These are phyloP conservation scores for Suhomyces anneliseae DNA, from an alignment of 1,139 yeast species.

Conservation along the genomic window DNA sequence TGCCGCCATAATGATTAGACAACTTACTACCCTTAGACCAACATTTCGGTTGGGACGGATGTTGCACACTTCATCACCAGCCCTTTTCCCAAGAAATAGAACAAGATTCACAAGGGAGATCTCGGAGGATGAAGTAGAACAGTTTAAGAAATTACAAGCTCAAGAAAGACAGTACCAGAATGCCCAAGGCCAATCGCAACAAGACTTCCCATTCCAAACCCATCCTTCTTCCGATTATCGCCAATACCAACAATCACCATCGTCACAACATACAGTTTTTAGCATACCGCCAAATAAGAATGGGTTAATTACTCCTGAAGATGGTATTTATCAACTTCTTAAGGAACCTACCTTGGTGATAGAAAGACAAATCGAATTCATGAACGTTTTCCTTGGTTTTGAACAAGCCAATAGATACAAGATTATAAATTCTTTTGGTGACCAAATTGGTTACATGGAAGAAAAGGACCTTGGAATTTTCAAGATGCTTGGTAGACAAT, in stretches of 20 bases:
- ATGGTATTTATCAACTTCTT: slow-evolving; percentile 57
- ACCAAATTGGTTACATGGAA: slow-evolving; percentile 74
- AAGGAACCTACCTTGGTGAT: slow-evolving; percentile 81
- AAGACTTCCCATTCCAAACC: slow-evolving; percentile 33
- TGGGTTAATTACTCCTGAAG: slow-evolving; percentile 52
- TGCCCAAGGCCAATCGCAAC: slow-evolving; percentile 16
- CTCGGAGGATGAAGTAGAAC: slow-evolving; percentile 37
- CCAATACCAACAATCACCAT: slow-evolving; percentile 22
- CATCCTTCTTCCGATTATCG: slow-evolving; percentile 26
- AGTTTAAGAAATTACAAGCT: slow-evolving; percentile 19
- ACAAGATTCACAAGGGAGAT: slow-evolving; percentile 37
- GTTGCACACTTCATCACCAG: slow-evolving; percentile 1
- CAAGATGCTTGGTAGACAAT: slow-evolving; percentile 74
- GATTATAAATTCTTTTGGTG: slow-evolving; percentile 71
- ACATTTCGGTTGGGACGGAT: background rate
- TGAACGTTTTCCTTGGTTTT: slow-evolving; percentile 83
- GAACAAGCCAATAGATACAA: slow-evolving; percentile 87
- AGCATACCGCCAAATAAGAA: slow-evolving; percentile 41
- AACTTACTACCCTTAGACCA: background rate
- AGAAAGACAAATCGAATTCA: slow-evolving; percentile 83
- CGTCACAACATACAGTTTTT: slow-evolving; percentile 31
- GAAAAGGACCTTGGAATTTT: slow-evolving; percentile 75
- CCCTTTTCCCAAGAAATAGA: slow-evolving; percentile 18
- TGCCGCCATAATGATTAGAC: background rate
- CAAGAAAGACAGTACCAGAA: slow-evolving; percentile 13